Percentiles rank a stretch among this genome's conserved stretches.
Evolutionary conservation across 2,329 filamentous ascomycete species (phyloP).

Genomic region (Didymella pomorum): DNA sequence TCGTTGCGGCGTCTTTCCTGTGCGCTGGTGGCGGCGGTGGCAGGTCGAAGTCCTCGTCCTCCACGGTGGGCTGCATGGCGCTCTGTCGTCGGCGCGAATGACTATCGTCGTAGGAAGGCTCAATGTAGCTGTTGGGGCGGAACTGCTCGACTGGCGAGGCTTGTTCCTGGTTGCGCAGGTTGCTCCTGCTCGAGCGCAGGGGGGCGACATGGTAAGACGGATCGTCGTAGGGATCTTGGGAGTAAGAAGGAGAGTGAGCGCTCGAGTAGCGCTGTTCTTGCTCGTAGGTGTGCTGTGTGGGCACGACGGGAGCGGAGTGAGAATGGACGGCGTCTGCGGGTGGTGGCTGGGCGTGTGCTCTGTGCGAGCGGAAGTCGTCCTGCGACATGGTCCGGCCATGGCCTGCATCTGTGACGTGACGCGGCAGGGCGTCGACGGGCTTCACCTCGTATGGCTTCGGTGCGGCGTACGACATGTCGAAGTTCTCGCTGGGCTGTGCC

Average conservation of each 20-base stretch:
- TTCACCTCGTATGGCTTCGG: constrained; percentile 49
- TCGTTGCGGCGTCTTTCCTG: constrained; percentile 44
- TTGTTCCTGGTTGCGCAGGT: constrained; percentile 34
- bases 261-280: constrained; percentile 21
- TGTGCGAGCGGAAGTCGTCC: constrained; percentile 37
- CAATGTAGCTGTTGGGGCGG: constrained; percentile 45
- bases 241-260: constrained; percentile 25
- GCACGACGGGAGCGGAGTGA: constrained; percentile 56
- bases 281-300: constrained; percentile 44
- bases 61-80: constrained; percentile 69
- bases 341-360: constrained; percentile 34
- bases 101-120: constrained; percentile 51
- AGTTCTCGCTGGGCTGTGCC: constrained; percentile 32
- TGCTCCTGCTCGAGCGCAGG: constrained; percentile 42
- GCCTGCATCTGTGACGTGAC: constrained; percentile 26
- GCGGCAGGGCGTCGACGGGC: constrained; percentile 39
- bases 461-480: constrained; percentile 49
- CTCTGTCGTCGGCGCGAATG: constrained; percentile 56
- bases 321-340: constrained; percentile 51
- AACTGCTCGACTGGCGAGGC: constrained; percentile 42
- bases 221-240: constrained; percentile 39
- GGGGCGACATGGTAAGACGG: constrained; percentile 47
- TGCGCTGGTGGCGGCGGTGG: constrained; percentile 53
- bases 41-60: constrained; percentile 67
- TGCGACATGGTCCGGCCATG: constrained; percentile 40